Evolutionary conservation across 148 eudicot genomes (phyloP).

Genomic region (Chenopodium formosanum): DNA sequence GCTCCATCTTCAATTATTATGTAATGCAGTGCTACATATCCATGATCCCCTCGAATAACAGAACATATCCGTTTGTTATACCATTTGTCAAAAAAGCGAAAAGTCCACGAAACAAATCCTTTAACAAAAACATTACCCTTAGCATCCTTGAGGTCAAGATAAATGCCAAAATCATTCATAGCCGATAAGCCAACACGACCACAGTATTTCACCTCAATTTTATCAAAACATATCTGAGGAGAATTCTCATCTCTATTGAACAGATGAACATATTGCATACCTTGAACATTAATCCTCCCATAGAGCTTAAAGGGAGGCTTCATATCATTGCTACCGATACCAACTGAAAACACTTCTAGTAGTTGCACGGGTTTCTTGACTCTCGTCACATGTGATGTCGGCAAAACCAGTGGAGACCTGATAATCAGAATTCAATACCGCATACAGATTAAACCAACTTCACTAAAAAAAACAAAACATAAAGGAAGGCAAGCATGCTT

Average conservation of each 20-base stretch:
- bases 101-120: background rate
- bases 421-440: no score
- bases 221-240: background rate
- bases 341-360: conserved; percentile 4
- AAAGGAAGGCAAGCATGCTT: no score
- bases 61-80: background rate
- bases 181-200: no score
- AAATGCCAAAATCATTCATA: background rate
- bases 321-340: background rate
- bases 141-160: conserved; percentile 3
- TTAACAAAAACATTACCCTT: background rate
- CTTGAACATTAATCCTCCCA: background rate
- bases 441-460: no score
- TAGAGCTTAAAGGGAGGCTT: conserved; percentile 3
- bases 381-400: no score
- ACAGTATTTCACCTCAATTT: no score
- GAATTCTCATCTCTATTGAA: background rate
- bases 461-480: no score
- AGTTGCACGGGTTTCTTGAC: no score
- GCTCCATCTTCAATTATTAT: background rate
- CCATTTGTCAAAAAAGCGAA: background rate
- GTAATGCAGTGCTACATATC: background rate
- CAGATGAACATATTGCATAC: no score
- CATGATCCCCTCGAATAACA: background rate
- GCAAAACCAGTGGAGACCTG: no score